Conservation (phyloP, 2,329 filamentous ascomycete species). For the Pestalotiopsis sp. region DNA sequence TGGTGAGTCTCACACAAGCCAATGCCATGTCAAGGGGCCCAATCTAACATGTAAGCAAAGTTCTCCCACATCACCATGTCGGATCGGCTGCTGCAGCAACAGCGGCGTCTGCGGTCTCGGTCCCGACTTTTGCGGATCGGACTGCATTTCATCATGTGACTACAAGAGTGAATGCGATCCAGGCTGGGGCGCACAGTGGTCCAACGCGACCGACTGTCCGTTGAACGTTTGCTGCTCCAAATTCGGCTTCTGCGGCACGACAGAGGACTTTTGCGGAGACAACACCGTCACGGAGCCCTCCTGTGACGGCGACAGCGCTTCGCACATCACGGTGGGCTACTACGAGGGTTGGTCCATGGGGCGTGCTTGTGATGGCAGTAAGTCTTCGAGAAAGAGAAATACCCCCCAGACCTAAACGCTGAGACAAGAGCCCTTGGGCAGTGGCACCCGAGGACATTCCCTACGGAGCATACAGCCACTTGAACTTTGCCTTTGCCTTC, state of each 20-base stretch:
- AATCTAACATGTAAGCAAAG: background rate
- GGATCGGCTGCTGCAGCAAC: background rate
- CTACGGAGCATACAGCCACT: slow-evolving; percentile 29
- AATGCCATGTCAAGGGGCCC: background rate
- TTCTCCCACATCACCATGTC: background rate
- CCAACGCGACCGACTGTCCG: background rate
- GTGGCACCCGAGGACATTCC: slow-evolving; percentile 29
- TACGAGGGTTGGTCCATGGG: background rate
- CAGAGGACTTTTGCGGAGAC: slow-evolving; percentile 16
- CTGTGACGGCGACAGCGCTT: background rate
- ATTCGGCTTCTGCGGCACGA: slow-evolving; percentile 29
- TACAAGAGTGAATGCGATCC: background rate
- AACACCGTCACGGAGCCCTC: slow-evolving; percentile 2
- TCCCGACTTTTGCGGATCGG: background rate
- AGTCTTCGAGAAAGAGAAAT: background rate
- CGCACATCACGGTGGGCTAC: background rate
- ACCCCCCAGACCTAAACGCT: background rate
- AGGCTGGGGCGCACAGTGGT: background rate
- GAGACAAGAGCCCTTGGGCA: background rate
- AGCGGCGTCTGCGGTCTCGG: background rate
- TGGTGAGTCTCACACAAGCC: background rate
- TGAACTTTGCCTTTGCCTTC: slow-evolving; percentile 36
- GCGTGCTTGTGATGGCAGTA: slow-evolving; percentile 16
- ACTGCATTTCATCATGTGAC: background rate
- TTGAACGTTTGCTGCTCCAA: slow-evolving; percentile 27